Percentiles rank a stretch among this genome's conserved stretches.
These are phyloP conservation scores for Colletotrichum sp. DNA, from an alignment of 2,329 filamentous ascomycete species.

Conservation along the genomic window DNA sequence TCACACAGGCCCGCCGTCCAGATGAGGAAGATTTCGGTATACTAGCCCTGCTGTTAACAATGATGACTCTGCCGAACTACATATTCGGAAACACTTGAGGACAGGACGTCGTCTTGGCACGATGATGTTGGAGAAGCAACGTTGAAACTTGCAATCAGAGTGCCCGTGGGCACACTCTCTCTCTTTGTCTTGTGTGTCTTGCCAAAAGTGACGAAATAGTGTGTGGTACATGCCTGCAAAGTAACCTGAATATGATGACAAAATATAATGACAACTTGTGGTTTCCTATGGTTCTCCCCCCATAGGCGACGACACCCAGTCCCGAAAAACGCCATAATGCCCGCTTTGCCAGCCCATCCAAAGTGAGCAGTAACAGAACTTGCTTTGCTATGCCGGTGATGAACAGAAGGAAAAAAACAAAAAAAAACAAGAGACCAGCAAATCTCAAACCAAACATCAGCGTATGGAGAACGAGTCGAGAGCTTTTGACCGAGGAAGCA, in stretches of 20 bases:
- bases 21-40: not conserved
- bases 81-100: not conserved
- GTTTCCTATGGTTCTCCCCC: not conserved
- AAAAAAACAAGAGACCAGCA: not conserved
- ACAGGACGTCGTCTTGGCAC: not conserved
- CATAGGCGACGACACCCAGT: not conserved
- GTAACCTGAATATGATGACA: not conserved
- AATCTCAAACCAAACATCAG: not conserved
- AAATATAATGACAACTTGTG: not conserved
- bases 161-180: not conserved
- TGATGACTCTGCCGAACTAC: not conserved
- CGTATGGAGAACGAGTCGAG: not conserved
- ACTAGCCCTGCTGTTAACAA: not conserved
- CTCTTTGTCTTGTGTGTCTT: not conserved
- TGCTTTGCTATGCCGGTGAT: slow-evolving; percentile 15
- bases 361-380: not conserved
- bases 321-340: not conserved
- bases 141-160: not conserved
- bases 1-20: not conserved
- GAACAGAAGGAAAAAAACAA: not conserved
- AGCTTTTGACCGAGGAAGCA: not conserved
- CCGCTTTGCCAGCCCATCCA: not conserved
- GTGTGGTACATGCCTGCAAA: not conserved
- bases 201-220: not conserved
- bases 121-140: not conserved